These are phyloP conservation scores for Plectosphaerella plurivora DNA, from an alignment of 2,329 filamentous ascomycete species.

Conservation along the genomic window DNA sequence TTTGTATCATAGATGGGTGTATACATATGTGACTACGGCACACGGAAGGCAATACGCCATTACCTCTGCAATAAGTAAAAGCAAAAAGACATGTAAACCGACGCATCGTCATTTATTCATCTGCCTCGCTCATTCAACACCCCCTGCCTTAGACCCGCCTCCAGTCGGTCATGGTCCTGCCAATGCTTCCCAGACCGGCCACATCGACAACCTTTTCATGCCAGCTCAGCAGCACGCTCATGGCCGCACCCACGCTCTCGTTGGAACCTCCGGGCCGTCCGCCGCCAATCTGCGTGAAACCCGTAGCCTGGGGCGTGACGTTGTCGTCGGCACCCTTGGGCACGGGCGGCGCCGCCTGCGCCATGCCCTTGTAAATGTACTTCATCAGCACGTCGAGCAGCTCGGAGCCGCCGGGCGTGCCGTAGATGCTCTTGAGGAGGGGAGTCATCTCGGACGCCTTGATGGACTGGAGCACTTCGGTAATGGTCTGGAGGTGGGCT, in stretches of 20 bases:
- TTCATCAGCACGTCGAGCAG: constrained; percentile 93
- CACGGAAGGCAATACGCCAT: not conserved
- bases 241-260: constrained; percentile 75
- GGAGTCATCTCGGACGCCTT: constrained; percentile 94
- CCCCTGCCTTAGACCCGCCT: constrained; percentile 64
- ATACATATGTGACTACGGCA: no score
- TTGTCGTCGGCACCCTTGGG: constrained; percentile 24
- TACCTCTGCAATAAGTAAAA: not conserved
- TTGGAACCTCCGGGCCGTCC: constrained; percentile 46
- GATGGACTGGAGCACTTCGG: constrained; percentile 93
- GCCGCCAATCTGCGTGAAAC: constrained; percentile 72
- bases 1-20: not conserved
- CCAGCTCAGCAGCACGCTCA: constrained; percentile 97
- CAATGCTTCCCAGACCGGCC: constrained; percentile 85
- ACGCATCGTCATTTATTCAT: constrained; percentile 1
- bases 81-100: not conserved
- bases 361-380: constrained; percentile 96
- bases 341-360: constrained; percentile 27
- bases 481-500: constrained; percentile 78
- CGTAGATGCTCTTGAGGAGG: constrained; percentile 77
- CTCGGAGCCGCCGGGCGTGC: constrained; percentile 74
- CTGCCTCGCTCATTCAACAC: constrained; percentile 15
- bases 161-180: constrained; percentile 93
- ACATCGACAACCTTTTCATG: constrained; percentile 98
- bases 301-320: constrained; percentile 69